A percentile compares a stretch with the other conserved stretches of the same genome.
These are phyloP conservation scores for Elsinoe ampelina DNA, from an alignment of 2,329 filamentous ascomycete species.

Conservation along the genomic window DNA sequence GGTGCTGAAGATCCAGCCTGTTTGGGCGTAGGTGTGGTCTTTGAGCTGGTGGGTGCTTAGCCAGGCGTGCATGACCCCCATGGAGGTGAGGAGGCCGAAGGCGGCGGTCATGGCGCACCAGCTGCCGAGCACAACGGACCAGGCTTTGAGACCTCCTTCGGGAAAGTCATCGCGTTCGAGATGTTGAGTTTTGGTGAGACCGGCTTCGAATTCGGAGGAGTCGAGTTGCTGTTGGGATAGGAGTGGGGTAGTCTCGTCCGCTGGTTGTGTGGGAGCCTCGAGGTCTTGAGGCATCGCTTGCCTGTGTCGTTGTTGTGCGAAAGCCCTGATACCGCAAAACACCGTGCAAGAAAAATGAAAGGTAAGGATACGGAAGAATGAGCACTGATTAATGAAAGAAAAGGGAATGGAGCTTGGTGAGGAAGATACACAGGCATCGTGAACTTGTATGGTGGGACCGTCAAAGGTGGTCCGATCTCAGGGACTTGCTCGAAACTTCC, in stretches of 20 bases:
- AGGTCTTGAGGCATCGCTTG: not conserved
- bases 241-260: not conserved
- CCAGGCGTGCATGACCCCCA: slow-evolving; percentile 74
- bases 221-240: not conserved
- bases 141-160: slow-evolving; percentile 70
- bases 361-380: not conserved
- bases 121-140: slow-evolving; percentile 78
- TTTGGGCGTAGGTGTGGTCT: slow-evolving; percentile 55
- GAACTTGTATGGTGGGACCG: not conserved
- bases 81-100: slow-evolving; percentile 70
- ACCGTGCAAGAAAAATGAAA: not conserved
- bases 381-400: not conserved
- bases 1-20: slow-evolving; percentile 82
- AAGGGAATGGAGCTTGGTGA: too few relatives aligned
- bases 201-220: not conserved
- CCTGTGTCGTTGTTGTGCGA: not conserved
- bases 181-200: not conserved
- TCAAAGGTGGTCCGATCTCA: not conserved
- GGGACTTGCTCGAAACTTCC: not conserved
- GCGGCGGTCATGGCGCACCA: slow-evolving; percentile 68
- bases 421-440: too few relatives aligned
- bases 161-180: slow-evolving; percentile 47
- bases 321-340: too few relatives aligned
- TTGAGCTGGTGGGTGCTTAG: slow-evolving; percentile 63
- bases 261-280: not conserved